Evolutionary conservation across 2,329 filamentous ascomycete species (phyloP).

Genomic region (Diaporthe ilicicola): DNA sequence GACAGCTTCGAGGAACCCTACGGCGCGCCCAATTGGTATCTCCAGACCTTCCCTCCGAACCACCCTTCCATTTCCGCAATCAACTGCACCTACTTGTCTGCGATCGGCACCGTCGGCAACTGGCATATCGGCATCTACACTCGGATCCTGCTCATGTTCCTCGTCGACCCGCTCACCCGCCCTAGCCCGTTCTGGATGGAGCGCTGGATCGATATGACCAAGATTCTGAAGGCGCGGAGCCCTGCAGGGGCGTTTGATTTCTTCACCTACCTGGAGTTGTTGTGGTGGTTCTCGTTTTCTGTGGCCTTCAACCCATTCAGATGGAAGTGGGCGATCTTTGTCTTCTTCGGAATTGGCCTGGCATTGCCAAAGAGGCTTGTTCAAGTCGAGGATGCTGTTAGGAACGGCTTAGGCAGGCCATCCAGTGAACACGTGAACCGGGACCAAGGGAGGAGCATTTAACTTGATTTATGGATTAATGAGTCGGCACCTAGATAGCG

Average conservation of each 20-base stretch:
- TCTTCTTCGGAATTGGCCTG: slow-evolving; percentile 78
- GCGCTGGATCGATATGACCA: slow-evolving; percentile 87
- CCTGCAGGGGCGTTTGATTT: slow-evolving; percentile 86
- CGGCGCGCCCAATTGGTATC: slow-evolving; percentile 84
- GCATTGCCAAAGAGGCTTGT: slow-evolving; percentile 73
- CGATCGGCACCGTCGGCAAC: slow-evolving; percentile 84
- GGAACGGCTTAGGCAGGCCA: slow-evolving; percentile 57
- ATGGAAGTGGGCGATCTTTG: slow-evolving; percentile 90
- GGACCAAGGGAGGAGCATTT: slow-evolving; percentile 30
- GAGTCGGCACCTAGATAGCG: not conserved
- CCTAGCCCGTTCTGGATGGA: slow-evolving; percentile 80
- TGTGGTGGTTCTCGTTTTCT: slow-evolving; percentile 88
- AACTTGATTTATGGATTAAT: not conserved
- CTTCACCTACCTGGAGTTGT: slow-evolving; percentile 84
- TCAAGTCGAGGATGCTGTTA: slow-evolving; percentile 68
- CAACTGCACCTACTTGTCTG: slow-evolving; percentile 84
- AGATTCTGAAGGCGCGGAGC: slow-evolving; percentile 71
- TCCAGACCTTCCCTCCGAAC: slow-evolving; percentile 82
- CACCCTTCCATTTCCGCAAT: slow-evolving; percentile 80
- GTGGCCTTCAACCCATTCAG: slow-evolving; percentile 83
- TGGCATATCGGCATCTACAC: slow-evolving; percentile 94
- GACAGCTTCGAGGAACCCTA: slow-evolving; percentile 80
- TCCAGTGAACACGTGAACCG: slow-evolving; percentile 22
- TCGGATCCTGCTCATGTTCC: slow-evolving; percentile 84
- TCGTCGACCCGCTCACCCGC: slow-evolving; percentile 78